Conservation (phyloP, 2,329 filamentous ascomycete genomes). For the Pseudocercospora musae region DNA sequence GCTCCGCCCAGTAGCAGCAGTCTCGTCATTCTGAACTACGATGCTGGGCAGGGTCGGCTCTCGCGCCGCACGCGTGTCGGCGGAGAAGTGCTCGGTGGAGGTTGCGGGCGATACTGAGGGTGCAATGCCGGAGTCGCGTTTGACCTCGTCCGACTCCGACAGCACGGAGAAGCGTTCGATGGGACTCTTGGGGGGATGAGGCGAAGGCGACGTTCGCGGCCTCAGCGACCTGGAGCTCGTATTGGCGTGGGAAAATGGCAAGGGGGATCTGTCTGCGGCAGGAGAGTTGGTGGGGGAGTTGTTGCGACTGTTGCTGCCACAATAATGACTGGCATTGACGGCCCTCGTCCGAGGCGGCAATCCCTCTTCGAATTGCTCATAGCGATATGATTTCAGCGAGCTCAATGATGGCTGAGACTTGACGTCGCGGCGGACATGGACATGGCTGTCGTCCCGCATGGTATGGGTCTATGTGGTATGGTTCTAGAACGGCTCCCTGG, state of each 20-base stretch:
- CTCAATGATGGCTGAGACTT: neutral
- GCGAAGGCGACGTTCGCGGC: slow-evolving; percentile 7
- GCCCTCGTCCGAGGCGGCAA: neutral
- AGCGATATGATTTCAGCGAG: slow-evolving; percentile 6
- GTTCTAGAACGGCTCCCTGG: neutral
- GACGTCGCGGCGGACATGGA: neutral
- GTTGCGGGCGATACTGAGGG: slow-evolving; percentile 26
- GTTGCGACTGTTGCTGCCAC: slow-evolving; percentile 4
- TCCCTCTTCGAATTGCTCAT: slow-evolving; percentile 10
- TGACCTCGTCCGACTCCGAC: slow-evolving; percentile 23
- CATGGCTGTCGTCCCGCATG: neutral
- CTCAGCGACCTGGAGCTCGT: neutral
- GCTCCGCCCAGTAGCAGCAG: slow-evolving; percentile 3
- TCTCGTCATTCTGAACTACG: slow-evolving; percentile 42
- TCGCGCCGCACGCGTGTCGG: slow-evolving; percentile 22
- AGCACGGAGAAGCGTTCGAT: slow-evolving; percentile 4
- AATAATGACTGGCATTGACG: slow-evolving; percentile 7
- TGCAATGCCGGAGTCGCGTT: slow-evolving; percentile 37
- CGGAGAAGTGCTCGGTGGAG: slow-evolving; percentile 9
- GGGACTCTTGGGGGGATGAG: neutral
- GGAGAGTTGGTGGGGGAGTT: slow-evolving; percentile 1
- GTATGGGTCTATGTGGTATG: neutral
- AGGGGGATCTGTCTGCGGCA: neutral
- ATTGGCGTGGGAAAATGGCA: neutral
- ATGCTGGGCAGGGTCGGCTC: slow-evolving; percentile 45